A percentile compares a stretch with the other conserved stretches of the same genome.
These are phyloP conservation scores for Chlorella sorokiniana DNA, from an alignment of 139 green algal genomes.

Conservation along the genomic window DNA sequence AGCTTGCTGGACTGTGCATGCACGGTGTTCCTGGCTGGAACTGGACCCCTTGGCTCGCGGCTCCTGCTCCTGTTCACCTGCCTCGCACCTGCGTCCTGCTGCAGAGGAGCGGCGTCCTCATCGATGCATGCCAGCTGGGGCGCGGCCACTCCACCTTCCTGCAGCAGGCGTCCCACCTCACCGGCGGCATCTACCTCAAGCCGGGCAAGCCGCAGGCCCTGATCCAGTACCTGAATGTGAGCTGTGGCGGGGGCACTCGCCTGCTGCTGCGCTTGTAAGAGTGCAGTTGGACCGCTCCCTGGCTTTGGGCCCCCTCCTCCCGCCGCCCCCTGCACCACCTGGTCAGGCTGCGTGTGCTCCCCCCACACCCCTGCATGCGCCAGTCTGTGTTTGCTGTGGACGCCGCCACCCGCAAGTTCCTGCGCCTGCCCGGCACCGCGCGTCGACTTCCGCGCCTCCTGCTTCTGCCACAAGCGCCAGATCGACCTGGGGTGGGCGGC, in stretches of 20 bases:
- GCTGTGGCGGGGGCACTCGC: not conserved
- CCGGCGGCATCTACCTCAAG: slow-evolving; percentile 62
- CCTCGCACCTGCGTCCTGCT: slow-evolving; percentile 8
- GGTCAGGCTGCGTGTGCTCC: not conserved
- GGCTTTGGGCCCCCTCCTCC: not conserved
- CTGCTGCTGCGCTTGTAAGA: not conserved
- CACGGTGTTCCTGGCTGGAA: not conserved
- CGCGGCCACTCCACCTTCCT: slow-evolving; percentile 66
- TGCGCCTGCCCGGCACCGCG: slow-evolving; percentile 41
- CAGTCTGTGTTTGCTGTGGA: slow-evolving; percentile 48
- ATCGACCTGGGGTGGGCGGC: not conserved
- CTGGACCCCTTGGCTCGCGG: not conserved
- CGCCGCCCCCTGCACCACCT: not conserved
- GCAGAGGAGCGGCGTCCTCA: slow-evolving; percentile 57
- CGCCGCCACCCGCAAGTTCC: slow-evolving; percentile 37
- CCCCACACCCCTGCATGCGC: not conserved
- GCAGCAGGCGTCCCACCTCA: slow-evolving; percentile 72
- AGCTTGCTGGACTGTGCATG: not conserved
- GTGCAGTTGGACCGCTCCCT: too few relatives aligned
- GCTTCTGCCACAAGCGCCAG: slow-evolving; percentile 65
- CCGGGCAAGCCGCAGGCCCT: slow-evolving; percentile 30
- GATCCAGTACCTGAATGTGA: slow-evolving; percentile 38
- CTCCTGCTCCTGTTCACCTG: not conserved
- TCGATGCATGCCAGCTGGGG: slow-evolving; percentile 71
- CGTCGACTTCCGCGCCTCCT: slow-evolving; percentile 77